These are phyloP conservation scores for Penicillium brevicompactum DNA, from an alignment of 2,329 filamentous ascomycete genomes.

Conservation along the genomic window DNA sequence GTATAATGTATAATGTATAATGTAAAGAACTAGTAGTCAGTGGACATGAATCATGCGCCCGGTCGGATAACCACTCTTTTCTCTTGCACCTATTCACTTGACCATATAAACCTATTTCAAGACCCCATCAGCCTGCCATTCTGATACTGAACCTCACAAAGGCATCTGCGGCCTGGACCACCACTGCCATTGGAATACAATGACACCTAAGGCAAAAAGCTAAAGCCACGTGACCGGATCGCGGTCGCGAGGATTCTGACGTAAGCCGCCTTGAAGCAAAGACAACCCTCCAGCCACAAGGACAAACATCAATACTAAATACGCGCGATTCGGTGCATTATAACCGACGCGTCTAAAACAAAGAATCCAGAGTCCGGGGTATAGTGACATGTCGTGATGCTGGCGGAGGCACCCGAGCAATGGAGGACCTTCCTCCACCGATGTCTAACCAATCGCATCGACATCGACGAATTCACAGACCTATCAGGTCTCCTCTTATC, in stretches of 20 bases:
- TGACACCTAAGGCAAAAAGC: too few species aligned
- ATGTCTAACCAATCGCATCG: constrained; percentile 40
- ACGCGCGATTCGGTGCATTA: background rate
- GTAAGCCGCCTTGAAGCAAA: background rate
- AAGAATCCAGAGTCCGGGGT: background rate
- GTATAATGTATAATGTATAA: too few species aligned
- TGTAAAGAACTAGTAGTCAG: background rate
- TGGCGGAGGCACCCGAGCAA: constrained; percentile 35
- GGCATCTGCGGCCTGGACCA: too few species aligned
- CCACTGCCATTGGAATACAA: too few species aligned
- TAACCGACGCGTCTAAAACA: background rate
- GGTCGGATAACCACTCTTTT: background rate
- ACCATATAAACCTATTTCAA: background rate
- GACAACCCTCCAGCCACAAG: background rate
- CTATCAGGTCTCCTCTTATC: constrained; percentile 38
- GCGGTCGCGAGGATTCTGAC: background rate
- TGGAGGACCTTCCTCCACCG: constrained; percentile 41
- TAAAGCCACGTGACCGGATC: too few species aligned
- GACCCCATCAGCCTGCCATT: too few species aligned
- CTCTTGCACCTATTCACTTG: background rate
- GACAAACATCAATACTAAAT: background rate
- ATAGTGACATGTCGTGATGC: constrained; percentile 18
- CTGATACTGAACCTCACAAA: too few species aligned
- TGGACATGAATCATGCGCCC: background rate
- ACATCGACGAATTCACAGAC: constrained; percentile 40